Evolutionary conservation across 140 eudicot species (phyloP).

Genomic region (Anethum foeniculum): DNA sequence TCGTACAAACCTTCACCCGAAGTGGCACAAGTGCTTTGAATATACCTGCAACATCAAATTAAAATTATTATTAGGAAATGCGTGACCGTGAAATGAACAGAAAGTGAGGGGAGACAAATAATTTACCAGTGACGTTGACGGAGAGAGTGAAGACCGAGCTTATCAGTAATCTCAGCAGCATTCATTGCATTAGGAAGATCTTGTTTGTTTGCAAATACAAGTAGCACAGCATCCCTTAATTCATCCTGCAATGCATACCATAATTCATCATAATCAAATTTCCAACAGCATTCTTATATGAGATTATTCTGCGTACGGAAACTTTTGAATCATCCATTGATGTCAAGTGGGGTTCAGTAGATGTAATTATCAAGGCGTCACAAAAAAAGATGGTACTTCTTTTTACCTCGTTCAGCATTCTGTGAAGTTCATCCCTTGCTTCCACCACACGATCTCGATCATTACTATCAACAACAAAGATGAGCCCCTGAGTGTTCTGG

Average conservation of each 20-base stretch:
- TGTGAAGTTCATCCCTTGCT: slow-evolving; percentile 25
- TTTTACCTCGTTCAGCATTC: slow-evolving; percentile 21
- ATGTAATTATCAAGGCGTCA: not conserved
- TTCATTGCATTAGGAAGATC: slow-evolving; percentile 22
- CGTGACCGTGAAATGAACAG: not conserved
- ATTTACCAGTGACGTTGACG: slow-evolving; percentile 22
- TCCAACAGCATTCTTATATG: not conserved
- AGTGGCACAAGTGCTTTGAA: slow-evolving; percentile 25
- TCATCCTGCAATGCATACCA: slow-evolving; percentile 14
- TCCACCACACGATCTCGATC: slow-evolving; percentile 24
- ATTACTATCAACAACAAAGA: slow-evolving; percentile 26
- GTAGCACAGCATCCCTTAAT: slow-evolving; percentile 22
- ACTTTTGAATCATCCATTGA: not conserved
- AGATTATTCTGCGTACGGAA: not conserved
- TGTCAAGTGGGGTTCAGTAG: not conserved
- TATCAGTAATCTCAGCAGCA: slow-evolving; percentile 27
- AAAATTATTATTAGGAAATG: not conserved
- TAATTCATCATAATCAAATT: not conserved
- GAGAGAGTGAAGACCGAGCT: slow-evolving; percentile 21
- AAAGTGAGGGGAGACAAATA: too few species aligned
- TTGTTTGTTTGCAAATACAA: slow-evolving; percentile 22
- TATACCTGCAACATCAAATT: slow-evolving; percentile 13
- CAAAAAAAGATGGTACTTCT: not conserved
- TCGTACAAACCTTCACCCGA: slow-evolving; percentile 22
- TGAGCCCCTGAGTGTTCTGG: slow-evolving; percentile 22